Conservation (phyloP, 192 early-diverging fungal species). For the Coemansia sp. region DNA sequence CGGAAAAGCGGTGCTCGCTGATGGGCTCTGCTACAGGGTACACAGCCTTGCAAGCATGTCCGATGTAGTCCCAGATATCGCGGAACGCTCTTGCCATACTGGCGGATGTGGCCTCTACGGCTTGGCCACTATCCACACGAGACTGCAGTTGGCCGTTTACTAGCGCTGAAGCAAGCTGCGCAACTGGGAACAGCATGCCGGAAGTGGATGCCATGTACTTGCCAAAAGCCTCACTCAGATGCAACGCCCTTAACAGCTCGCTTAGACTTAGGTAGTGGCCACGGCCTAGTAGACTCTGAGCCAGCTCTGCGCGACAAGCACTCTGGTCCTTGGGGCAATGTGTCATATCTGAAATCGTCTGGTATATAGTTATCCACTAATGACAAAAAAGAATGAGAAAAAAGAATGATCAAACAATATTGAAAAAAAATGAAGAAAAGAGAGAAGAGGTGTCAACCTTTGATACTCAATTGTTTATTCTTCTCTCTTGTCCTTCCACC, state of each 20-base stretch:
- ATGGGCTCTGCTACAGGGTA: background rate
- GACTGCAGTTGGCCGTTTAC: background rate
- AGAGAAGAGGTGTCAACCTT: background rate
- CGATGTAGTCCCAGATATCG: background rate
- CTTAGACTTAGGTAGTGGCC: background rate
- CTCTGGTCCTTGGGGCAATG: background rate
- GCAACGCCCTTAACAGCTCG: background rate
- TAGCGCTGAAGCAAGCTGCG: background rate
- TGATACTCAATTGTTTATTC: background rate
- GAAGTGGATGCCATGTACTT: background rate
- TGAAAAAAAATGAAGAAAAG: background rate
- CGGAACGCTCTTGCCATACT: conserved; percentile 2
- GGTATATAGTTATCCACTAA: background rate
- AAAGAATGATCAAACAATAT: too few relatives aligned
- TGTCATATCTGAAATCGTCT: background rate
- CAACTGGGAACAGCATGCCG: background rate
- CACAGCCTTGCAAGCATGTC: background rate
- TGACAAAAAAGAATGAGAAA: background rate
- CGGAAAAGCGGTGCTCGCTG: background rate
- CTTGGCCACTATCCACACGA: background rate
- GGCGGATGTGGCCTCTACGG: background rate
- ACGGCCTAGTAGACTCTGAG: background rate
- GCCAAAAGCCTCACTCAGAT: background rate
- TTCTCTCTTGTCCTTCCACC: too few relatives aligned
- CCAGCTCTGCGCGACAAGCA: background rate